Percentiles rank a stretch among this genome's conserved stretches.
phyloP scores from a whole-genome alignment of 2,329 filamentous ascomycete species.

The Xylariales sp. region DNA sequence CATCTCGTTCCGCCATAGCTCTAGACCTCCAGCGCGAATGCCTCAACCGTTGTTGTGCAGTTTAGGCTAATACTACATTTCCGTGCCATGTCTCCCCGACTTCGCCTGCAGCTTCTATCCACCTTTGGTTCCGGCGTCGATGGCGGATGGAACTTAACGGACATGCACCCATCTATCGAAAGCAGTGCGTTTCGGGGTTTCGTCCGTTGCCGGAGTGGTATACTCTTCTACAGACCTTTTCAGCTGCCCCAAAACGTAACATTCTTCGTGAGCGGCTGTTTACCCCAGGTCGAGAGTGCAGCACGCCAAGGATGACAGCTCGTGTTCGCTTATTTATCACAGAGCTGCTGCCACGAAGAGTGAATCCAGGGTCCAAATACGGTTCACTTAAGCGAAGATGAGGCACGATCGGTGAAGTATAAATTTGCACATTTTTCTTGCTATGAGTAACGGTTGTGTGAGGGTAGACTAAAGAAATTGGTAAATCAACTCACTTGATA shows the following conservation, averaged over 20 bases:
- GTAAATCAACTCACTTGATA: not conserved
- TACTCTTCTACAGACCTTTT: slow-evolving; percentile 23
- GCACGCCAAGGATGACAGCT: slow-evolving; percentile 32
- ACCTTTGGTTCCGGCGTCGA: not conserved
- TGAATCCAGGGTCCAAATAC: slow-evolving; percentile 9
- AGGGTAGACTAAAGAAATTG: not conserved
- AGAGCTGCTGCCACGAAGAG: not conserved
- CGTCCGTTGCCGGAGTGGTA: too few species aligned
- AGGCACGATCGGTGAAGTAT: slow-evolving; percentile 14
- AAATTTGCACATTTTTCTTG: slow-evolving; percentile 5
- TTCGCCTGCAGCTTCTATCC: not conserved
- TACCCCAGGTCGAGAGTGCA: slow-evolving; percentile 25
- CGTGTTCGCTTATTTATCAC: slow-evolving; percentile 29
- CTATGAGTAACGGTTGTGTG: not conserved
- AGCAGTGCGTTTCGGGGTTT: too few species aligned
- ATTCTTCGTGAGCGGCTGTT: slow-evolving; percentile 2
- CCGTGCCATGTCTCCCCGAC: not conserved
- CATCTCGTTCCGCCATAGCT: slow-evolving; percentile 9
- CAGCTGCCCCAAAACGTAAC: not conserved
- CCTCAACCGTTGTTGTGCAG: not conserved
- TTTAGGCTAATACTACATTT: slow-evolving; percentile 32
- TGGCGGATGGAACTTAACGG: not conserved
- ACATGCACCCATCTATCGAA: too few species aligned
- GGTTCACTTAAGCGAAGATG: slow-evolving; percentile 26
- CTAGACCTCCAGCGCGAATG: not conserved